Percentiles rank a stretch among this genome's conserved stretches.
phyloP scores from a whole-genome alignment of 2,329 filamentous ascomycete species.

The Beauveria varroae region DNA sequence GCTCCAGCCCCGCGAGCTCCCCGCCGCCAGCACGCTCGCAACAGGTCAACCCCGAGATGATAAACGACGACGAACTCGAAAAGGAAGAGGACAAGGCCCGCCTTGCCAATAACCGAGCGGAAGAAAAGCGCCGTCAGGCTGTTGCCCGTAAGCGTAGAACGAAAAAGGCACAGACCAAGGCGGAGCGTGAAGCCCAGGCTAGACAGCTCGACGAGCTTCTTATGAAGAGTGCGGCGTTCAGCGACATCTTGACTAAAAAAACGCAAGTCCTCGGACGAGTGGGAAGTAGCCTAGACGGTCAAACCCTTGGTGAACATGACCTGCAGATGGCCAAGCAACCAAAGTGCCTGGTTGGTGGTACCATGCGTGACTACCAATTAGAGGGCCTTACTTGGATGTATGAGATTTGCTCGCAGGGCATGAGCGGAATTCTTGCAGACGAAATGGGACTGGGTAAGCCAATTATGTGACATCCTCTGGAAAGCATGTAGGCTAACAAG shows the following conservation, averaged over 20 bases:
- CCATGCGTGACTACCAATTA: slow-evolving; percentile 89
- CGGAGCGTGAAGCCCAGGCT: slow-evolving; percentile 50
- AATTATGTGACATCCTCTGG: neutral
- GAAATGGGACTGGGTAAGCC: slow-evolving; percentile 74
- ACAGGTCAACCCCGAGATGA: neutral
- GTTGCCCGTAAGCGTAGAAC: slow-evolving; percentile 32
- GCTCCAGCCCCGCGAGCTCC: slow-evolving; percentile 12
- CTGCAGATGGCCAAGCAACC: slow-evolving; percentile 80
- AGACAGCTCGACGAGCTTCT: slow-evolving; percentile 52
- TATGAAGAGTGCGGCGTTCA: slow-evolving; percentile 52
- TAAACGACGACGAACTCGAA: slow-evolving; percentile 20
- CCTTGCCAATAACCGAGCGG: slow-evolving; percentile 36
- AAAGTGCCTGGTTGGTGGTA: slow-evolving; percentile 73
- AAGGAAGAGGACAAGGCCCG: slow-evolving; percentile 31
- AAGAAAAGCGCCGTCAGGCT: slow-evolving; percentile 37
- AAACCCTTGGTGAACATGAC: slow-evolving; percentile 55
- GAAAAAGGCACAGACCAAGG: slow-evolving; percentile 43
- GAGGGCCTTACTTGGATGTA: slow-evolving; percentile 96
- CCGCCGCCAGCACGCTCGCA: slow-evolving; percentile 10
- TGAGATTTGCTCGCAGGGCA: slow-evolving; percentile 68
- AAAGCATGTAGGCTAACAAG: slow-evolving; percentile 6
- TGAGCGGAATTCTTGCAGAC: slow-evolving; percentile 86
- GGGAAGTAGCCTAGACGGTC: slow-evolving; percentile 52
- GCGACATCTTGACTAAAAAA: slow-evolving; percentile 55
- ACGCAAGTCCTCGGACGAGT: slow-evolving; percentile 56